phyloP scores from a whole-genome alignment of 257 asterid species.

The Solanum phureja region DNA sequence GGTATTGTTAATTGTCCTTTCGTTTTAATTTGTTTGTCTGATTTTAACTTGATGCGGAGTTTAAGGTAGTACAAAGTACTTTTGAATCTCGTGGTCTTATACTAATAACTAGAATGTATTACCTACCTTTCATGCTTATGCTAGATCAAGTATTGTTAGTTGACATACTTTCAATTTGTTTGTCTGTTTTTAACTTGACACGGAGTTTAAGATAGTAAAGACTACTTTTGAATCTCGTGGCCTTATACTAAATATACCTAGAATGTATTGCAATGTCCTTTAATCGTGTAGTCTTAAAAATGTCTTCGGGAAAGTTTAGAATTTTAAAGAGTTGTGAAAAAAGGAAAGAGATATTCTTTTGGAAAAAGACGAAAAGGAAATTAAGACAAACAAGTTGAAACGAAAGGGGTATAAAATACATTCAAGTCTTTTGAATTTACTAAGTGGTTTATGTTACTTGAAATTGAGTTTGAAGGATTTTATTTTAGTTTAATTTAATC shows the following conservation, averaged over 20 bases:
- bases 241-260: background rate
- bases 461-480: background rate
- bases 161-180: background rate
- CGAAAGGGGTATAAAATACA: background rate
- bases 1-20: constrained; percentile 1
- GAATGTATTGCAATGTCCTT: background rate
- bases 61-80: background rate
- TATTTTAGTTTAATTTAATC: background rate
- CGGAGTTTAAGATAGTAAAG: background rate
- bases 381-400: background rate
- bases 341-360: background rate
- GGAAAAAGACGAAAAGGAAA: background rate
- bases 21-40: background rate
- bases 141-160: constrained; percentile 35
- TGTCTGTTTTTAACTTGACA: background rate
- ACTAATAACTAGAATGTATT: background rate
- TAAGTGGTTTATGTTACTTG: background rate
- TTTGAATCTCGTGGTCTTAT: background rate
- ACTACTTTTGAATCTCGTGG: background rate
- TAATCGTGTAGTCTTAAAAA: background rate
- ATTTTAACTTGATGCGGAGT: accelerated
- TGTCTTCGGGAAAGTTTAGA: background rate
- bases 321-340: background rate
- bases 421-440: background rate
- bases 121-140: constrained; percentile 64